A percentile compares a stretch with the other conserved stretches of the same genome.
Evolutionary conservation across 805 yeast species (phyloP).

Genomic region (Saitoella complicata): DNA sequence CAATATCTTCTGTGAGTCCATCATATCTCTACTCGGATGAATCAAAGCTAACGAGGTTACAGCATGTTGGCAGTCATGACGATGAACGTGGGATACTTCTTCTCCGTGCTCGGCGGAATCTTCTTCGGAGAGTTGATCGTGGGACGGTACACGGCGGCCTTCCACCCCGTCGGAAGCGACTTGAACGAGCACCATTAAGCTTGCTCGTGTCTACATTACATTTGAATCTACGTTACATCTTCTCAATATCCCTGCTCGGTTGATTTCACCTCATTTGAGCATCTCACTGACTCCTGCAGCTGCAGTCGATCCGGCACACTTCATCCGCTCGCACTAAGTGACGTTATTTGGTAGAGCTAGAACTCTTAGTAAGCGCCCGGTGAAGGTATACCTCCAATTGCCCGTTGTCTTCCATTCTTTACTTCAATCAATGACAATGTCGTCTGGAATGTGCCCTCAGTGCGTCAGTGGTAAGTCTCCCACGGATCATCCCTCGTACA

Average conservation of each 20-base stretch:
- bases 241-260: neutral
- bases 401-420: too few species aligned
- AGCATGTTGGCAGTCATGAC: constrained; percentile 19
- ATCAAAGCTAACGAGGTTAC: neutral
- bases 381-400: too few species aligned
- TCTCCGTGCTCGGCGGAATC: constrained; percentile 17
- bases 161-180: neutral
- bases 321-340: too few species aligned
- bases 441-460: too few species aligned
- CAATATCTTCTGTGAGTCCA: constrained; percentile 11
- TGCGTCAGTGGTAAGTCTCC: too few species aligned
- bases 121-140: constrained; percentile 17
- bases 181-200: neutral
- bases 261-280: neutral
- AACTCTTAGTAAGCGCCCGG: too few species aligned
- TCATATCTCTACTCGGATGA: neutral
- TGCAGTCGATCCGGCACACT: neutral
- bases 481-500: too few species aligned
- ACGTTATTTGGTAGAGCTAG: too few species aligned
- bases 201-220: neutral
- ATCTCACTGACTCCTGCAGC: neutral
- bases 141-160: constrained; percentile 14
- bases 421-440: too few species aligned
- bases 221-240: neutral
- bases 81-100: constrained; percentile 17